These are phyloP conservation scores for Hypericum androsaemum DNA, from an alignment of 345 rosid species.

Conservation along the genomic window DNA sequence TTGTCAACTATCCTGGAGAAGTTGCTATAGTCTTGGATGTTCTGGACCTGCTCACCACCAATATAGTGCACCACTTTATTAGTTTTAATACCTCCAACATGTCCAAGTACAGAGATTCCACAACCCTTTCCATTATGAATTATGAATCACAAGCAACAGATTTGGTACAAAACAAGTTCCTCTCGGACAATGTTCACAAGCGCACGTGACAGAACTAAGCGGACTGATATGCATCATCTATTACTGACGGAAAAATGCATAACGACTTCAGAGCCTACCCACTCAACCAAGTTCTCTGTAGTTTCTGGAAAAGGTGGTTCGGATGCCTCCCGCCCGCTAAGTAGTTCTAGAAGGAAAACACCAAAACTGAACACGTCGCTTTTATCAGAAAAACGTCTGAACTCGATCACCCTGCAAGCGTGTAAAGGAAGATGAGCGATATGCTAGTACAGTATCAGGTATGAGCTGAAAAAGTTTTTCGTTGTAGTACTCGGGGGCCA, in stretches of 20 bases:
- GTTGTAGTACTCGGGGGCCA: conserved; percentile 63
- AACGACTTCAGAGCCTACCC: conserved; percentile 40
- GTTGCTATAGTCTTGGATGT: conserved; percentile 33
- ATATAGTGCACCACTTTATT: neutral
- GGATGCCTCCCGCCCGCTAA: conserved; percentile 69
- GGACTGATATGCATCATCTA: too few species aligned
- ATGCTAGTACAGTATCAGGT: too few species aligned
- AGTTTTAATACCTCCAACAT: neutral
- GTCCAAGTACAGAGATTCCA: too few species aligned
- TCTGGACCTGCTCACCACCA: conserved; percentile 44
- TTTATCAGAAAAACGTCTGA: conserved; percentile 76
- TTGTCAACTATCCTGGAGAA: conserved; percentile 48
- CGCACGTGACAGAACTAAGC: too few species aligned
- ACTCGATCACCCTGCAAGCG: conserved; percentile 64
- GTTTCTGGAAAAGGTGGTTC: conserved; percentile 42
- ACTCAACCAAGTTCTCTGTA: conserved; percentile 53
- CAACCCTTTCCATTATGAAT: too few species aligned
- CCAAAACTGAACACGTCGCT: conserved; percentile 90
- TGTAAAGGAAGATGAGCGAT: neutral
- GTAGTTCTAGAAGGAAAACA: conserved; percentile 77
- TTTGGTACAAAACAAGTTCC: too few species aligned
- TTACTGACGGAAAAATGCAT: neutral
- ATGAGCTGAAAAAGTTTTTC: too few species aligned
- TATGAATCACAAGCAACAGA: too few species aligned
- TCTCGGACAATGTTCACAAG: too few species aligned